Base-by-base conservation (phyloP, 1,284 basidiomycete species). In the Bondarzewia mesenterica region DNA sequence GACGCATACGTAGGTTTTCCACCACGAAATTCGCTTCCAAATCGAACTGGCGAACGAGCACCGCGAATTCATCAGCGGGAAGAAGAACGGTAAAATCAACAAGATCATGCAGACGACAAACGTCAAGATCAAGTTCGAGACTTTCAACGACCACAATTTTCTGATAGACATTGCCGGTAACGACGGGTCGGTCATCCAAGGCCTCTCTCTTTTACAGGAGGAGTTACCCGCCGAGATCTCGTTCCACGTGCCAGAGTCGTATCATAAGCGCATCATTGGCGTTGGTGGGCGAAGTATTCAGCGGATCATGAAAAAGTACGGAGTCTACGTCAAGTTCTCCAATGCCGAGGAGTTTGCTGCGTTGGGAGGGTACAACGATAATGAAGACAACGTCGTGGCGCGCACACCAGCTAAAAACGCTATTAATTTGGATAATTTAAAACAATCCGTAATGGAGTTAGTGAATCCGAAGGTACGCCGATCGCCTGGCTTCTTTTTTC, bases 111-210 rank as follows among this genome's bases (percentile, higher is more conserved):
- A 95, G 69, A 87, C 85, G 6, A 88, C 91, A 29, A 90, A 89
- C 60, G 93, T 95, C 59, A 95, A 96, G 68, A 97, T 99, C 77
- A 97, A 97, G 70, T 99, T 98, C 60, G 95, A 99, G 74, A 96
- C 94, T 3, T 93, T 97, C 73, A 94, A 97, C 66, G 94, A 98
- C 64, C 89, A 96, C 72, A 99, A 99, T 68, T 99, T 99, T 72
- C 77, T 98, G 58, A 98, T 99, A 65, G 93, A 97, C 65, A 85
- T 93, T 57, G 79, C 89, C 16, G 89, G 90, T 21, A 86, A 80
- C 55, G 89, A 93, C 61, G 72, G 69, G 27, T 87, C 86, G 23
- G 88, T 93, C 21, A 69, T 99, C 20, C 87, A 93, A 60, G 93
- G 96, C 18, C 75, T 98, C 40, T 83, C 84, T 5, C 77, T 97